These are phyloP conservation scores for Hymenotorrendiella dingleyae DNA, from an alignment of 2,329 filamentous ascomycete genomes.

Conservation along the genomic window DNA sequence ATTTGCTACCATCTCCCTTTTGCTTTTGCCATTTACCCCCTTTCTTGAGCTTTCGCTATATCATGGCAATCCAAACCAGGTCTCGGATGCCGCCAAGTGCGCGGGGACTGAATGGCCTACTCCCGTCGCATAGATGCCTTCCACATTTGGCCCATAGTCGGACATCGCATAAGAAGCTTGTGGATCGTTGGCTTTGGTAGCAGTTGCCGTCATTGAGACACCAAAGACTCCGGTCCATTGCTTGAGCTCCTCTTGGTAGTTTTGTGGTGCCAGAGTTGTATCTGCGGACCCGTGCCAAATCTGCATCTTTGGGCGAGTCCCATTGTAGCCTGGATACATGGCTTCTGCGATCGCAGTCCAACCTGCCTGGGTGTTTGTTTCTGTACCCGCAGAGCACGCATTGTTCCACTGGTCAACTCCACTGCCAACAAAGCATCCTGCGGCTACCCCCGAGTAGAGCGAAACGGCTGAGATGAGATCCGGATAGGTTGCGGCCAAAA, in stretches of 20 bases:
- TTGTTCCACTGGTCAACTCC: conserved; percentile 47
- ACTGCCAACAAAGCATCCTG: conserved; percentile 36
- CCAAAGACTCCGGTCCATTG: conserved; percentile 42
- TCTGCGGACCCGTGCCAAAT: conserved; percentile 34
- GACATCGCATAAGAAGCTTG: conserved; percentile 5
- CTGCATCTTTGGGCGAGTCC: conserved; percentile 20
- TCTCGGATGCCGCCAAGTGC: conserved; percentile 15
- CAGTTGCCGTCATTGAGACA: conserved; percentile 14
- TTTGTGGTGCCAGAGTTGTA: conserved; percentile 33
- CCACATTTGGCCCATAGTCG: conserved; percentile 16
- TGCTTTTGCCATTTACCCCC: too few relatives aligned
- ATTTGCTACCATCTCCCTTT: too few relatives aligned
- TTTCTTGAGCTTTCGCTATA: too few relatives aligned
- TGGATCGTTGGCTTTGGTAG: conserved; percentile 11
- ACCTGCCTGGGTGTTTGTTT: conserved; percentile 33
- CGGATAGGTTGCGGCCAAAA: conserved; percentile 38
- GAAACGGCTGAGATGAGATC: conserved; percentile 40
- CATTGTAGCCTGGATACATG: conserved; percentile 34
- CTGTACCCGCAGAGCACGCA: conserved; percentile 37
- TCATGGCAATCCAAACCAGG: conserved; percentile 14
- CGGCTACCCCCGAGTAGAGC: conserved; percentile 39
- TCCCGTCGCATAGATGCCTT: conserved; percentile 18
- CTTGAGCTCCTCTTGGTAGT: conserved; percentile 40
- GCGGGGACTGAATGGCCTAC: conserved; percentile 18
- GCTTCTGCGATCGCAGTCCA: conserved; percentile 43